These are phyloP conservation scores for Paecilomyces dactylethromorphus DNA, from an alignment of 2,329 filamentous ascomycete genomes.

Conservation along the genomic window DNA sequence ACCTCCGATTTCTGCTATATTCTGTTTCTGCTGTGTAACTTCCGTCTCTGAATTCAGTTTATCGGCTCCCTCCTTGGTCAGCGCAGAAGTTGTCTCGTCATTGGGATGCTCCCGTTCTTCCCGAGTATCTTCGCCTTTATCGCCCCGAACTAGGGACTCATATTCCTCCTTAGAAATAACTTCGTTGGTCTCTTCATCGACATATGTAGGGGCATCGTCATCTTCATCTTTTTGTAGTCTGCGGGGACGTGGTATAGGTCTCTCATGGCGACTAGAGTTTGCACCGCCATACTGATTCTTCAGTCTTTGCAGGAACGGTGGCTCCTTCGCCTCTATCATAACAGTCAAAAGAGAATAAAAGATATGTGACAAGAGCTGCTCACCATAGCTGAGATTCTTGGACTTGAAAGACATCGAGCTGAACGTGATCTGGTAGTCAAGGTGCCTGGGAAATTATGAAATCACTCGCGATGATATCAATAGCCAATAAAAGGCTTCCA, in stretches of 20 bases:
- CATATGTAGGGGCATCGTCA: constrained; percentile 38
- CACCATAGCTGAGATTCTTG: constrained; percentile 40
- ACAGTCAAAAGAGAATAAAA: constrained; percentile 4
- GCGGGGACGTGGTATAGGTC: constrained; percentile 28
- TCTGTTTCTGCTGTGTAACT: constrained; percentile 21
- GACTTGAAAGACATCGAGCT: constrained; percentile 33
- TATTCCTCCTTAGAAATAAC: constrained; percentile 39
- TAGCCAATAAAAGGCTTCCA: not conserved
- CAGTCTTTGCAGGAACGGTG: constrained; percentile 37
- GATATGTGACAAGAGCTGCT: constrained; percentile 2
- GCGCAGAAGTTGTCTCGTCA: constrained; percentile 6
- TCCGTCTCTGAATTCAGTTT: constrained; percentile 1
- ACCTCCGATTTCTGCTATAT: constrained; percentile 33
- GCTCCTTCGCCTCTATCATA: constrained; percentile 33
- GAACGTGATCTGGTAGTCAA: not conserved
- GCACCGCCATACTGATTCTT: constrained; percentile 29
- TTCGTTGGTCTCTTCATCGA: constrained; percentile 38
- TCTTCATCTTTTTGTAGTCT: constrained; percentile 29
- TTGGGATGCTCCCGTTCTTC: constrained; percentile 9
- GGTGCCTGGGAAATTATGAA: not conserved
- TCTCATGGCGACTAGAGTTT: constrained; percentile 29
- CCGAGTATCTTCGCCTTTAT: constrained; percentile 9
- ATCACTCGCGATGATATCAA: not conserved
- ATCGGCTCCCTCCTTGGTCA: not conserved
- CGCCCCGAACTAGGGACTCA: constrained; percentile 28